These are phyloP conservation scores for Pinus albicaulis DNA, from an alignment of 75 land plant species.

Conservation along the genomic window DNA sequence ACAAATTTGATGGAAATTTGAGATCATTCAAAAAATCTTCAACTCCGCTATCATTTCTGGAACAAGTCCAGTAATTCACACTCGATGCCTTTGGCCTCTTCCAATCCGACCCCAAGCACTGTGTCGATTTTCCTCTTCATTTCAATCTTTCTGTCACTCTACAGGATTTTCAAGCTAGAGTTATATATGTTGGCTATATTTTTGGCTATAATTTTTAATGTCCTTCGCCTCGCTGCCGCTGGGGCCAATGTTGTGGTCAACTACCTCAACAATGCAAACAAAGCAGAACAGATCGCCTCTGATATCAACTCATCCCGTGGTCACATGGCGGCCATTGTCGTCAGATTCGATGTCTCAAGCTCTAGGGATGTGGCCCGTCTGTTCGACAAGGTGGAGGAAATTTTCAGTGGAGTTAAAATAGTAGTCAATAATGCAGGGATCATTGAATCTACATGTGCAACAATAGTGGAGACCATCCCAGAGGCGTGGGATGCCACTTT, in stretches of 20 bases:
- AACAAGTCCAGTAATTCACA: too few relatives aligned
- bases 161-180: too few relatives aligned
- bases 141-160: too few relatives aligned
- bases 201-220: too few relatives aligned
- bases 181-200: too few relatives aligned
- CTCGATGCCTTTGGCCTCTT: too few relatives aligned
- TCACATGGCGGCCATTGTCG: constrained; percentile 8
- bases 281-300: constrained; percentile 47
- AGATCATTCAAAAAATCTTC: too few relatives aligned
- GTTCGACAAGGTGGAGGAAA: constrained; percentile 31
- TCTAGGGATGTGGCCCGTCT: constrained; percentile 21
- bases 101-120: too few relatives aligned
- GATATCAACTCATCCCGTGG: constrained; percentile 25
- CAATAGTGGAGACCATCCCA: constrained; percentile 15
- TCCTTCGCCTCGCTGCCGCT: constrained; percentile 20
- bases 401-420: constrained; percentile 27
- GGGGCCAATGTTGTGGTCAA: constrained; percentile 44
- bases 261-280: constrained; percentile 26
- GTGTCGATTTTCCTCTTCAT: too few relatives aligned
- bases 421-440: constrained; percentile 39
- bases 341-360: constrained; percentile 22
- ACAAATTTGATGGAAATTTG: too few relatives aligned
- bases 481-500: constrained; percentile 25
- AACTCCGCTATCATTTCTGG: too few relatives aligned
- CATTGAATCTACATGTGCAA: constrained; percentile 8